These are phyloP conservation scores for Geranium rotundifolium DNA, from an alignment of 345 rosid genomes.

Conservation along the genomic window DNA sequence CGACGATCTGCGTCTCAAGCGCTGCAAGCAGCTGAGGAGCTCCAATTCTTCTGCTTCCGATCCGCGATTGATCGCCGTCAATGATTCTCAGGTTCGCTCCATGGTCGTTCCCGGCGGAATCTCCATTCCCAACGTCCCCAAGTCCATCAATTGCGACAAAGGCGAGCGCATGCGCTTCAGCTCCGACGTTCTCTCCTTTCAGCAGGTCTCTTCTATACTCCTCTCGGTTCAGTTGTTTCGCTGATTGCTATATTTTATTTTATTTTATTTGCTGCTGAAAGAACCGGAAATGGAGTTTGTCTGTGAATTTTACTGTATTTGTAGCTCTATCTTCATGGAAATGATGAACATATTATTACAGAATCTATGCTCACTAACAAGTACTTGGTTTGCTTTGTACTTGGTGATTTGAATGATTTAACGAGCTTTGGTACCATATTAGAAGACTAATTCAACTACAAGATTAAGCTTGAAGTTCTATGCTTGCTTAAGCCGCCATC, in stretches of 20 bases:
- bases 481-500: background rate
- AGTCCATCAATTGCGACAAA: constrained; percentile 36
- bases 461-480: background rate
- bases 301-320: background rate
- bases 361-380: too few relatives aligned
- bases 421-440: background rate
- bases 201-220: constrained; percentile 23
- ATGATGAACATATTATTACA: background rate
- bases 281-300: background rate
- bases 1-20: constrained; percentile 15
- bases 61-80: constrained; percentile 3
- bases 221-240: background rate
- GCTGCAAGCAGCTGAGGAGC: constrained; percentile 10
- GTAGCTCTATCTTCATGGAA: background rate
- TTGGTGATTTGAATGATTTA: background rate
- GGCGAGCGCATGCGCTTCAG: constrained; percentile 39
- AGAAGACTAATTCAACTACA: background rate
- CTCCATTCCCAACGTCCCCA: constrained; percentile 22
- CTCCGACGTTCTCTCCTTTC: constrained; percentile 39
- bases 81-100: constrained; percentile 7
- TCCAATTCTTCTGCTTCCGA: background rate
- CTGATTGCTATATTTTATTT: background rate
- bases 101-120: constrained; percentile 27
- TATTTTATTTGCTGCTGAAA: background rate
- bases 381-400: too few relatives aligned